A percentile compares a stretch with the other conserved stretches of the same genome.
These are phyloP conservation scores for Cadophora gregata DNA, from an alignment of 2,329 filamentous ascomycete genomes.

Conservation along the genomic window DNA sequence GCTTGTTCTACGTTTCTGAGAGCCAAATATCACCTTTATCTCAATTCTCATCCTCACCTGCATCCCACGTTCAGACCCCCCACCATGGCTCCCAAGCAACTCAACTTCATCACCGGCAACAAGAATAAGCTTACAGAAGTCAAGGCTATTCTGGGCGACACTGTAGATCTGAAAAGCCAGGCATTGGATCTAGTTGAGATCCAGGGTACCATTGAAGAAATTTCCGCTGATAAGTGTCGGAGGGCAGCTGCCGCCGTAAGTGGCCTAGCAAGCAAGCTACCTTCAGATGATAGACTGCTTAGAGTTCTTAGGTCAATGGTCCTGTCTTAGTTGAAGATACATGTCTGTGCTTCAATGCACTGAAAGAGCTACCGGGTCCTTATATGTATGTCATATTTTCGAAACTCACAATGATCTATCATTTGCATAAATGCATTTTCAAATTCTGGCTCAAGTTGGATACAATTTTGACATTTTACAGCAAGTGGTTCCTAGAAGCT, in stretches of 20 bases:
- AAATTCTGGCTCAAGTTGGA: not conserved
- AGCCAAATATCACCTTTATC: not conserved
- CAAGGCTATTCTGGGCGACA: constrained; percentile 77
- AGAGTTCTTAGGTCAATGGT: constrained; percentile 67
- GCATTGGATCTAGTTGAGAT: constrained; percentile 85
- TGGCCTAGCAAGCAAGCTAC: not conserved
- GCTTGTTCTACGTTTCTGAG: not conserved
- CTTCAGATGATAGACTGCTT: not conserved
- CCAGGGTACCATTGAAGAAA: constrained; percentile 90
- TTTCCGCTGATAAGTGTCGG: constrained; percentile 85
- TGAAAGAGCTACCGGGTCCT: constrained; percentile 89
- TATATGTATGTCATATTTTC: constrained; percentile 74
- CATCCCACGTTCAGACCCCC: not conserved
- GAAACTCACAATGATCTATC: not conserved
- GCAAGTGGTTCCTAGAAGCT: constrained; percentile 90
- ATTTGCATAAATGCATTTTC: not conserved
- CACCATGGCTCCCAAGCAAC: constrained; percentile 46
- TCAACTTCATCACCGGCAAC: constrained; percentile 98
- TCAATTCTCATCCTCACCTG: not conserved
- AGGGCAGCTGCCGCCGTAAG: constrained; percentile 79
- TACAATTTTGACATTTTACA: constrained; percentile 47
- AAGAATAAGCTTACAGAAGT: constrained; percentile 93
- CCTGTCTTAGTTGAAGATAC: constrained; percentile 97
- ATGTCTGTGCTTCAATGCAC: constrained; percentile 87
- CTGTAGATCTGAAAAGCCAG: constrained; percentile 75